These are phyloP conservation scores for Carallia pectinifolia DNA, from an alignment of 345 rosid species.

Conservation along the genomic window DNA sequence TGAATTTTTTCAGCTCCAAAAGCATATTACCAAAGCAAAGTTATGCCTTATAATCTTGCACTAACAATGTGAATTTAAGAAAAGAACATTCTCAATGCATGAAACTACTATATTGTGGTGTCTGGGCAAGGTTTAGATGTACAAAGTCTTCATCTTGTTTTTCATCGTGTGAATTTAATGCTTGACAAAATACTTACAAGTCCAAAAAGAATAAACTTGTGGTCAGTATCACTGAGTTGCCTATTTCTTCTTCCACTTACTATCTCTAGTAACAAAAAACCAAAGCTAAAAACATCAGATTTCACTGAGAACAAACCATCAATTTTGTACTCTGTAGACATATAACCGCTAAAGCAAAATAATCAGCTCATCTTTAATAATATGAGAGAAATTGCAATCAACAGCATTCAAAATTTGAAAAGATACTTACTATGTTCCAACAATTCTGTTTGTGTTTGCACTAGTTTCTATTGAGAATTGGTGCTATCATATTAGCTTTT, in stretches of 20 bases:
- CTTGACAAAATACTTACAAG: not conserved
- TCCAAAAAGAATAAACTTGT: slow-evolving; percentile 10
- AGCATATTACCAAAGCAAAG: too few relatives aligned
- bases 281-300: slow-evolving; percentile 16
- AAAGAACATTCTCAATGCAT: too few relatives aligned
- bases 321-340: slow-evolving; percentile 12
- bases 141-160: not conserved
- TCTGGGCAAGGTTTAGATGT: not conserved
- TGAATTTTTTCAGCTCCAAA: not conserved
- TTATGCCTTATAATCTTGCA: too few relatives aligned
- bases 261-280: slow-evolving; percentile 8
- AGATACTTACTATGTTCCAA: slow-evolving; percentile 16
- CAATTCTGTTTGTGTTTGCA: slow-evolving; percentile 8
- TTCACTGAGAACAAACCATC: slow-evolving; percentile 9
- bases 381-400: not conserved
- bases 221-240: not conserved
- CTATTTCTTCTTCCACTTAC: not conserved
- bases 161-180: not conserved
- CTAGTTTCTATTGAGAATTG: not conserved
- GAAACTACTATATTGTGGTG: too few relatives aligned
- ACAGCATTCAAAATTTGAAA: not conserved
- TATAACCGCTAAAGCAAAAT: slow-evolving; percentile 11
- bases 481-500: too few relatives aligned
- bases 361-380: not conserved
- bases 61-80: too few relatives aligned